Percentiles rank a stretch among this genome's conserved stretches.
phyloP scores from a whole-genome alignment of 1,284 basidiomycete species.

The Naganishia sp. region DNA sequence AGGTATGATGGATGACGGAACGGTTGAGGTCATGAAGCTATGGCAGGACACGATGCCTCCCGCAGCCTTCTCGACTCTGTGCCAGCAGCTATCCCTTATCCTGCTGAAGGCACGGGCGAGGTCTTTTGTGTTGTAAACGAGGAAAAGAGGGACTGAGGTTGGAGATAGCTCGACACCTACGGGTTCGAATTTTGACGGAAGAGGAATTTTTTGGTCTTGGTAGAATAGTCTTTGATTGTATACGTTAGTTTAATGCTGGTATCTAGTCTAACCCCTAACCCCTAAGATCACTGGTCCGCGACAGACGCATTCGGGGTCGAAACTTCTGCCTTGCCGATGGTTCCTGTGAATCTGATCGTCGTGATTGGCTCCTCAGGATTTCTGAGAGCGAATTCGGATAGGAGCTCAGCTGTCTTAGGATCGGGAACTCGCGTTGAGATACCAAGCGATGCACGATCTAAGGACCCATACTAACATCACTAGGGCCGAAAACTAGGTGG shows the following conservation, averaged over 20 bases:
- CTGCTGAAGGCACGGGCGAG: conserved; percentile 1
- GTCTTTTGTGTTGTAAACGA: neutral
- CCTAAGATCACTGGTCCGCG: neutral
- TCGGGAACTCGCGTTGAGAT: too few species aligned
- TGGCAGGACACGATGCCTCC: conserved; percentile 3
- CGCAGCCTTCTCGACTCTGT: conserved; percentile 3
- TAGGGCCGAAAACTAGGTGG: too few species aligned
- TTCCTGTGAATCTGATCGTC: conserved; percentile 9
- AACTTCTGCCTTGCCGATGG: neutral
- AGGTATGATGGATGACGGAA: conserved; percentile 5
- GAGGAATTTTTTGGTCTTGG: neutral
- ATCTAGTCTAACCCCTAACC: conserved; percentile 8
- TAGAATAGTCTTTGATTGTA: conserved; percentile 2
- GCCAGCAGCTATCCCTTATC: conserved; percentile 6
- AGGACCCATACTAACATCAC: too few species aligned
- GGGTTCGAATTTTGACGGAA: neutral
- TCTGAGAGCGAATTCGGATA: too few species aligned
- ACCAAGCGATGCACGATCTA: too few species aligned
- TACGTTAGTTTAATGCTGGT: neutral
- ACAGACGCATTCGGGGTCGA: conserved; percentile 2
- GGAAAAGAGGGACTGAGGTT: neutral
- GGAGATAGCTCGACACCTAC: too few species aligned
- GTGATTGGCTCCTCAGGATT: too few species aligned
- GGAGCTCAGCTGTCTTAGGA: too few species aligned
- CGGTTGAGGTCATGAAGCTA: neutral